Base-by-base conservation (phyloP, 225 moss, liverwort and hornwort species). In the Sphagnum contortum region DNA sequence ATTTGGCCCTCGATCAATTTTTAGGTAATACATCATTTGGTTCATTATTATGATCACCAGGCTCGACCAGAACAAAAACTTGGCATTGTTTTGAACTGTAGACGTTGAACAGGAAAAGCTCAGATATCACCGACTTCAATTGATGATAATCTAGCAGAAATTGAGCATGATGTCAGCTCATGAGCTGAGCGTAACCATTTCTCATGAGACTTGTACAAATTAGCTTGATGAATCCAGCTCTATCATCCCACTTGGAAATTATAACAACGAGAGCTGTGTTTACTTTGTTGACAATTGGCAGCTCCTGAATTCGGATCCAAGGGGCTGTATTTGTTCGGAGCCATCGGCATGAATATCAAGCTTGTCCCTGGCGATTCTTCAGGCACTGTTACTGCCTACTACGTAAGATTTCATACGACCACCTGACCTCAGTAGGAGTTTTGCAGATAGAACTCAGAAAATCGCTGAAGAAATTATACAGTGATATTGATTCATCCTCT, bases 301-400 rank as follows among this genome's bases (percentile, higher is more conserved):
- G 83, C 83, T 69, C 76, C 83, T 69, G 83, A 79, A 59, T 83
- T 83, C 62, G 83, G 83, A 44, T 83, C 83, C 53, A 83, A 79
- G 45, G 54, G 71, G 55, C 64, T 48, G 5, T 83, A 72, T 49
- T 69, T 83, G 50, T 83, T 71, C 54, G 83, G 83, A 10, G 76
- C 79, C 63, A 79, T 83, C 67, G 79, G 79, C 11, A 83, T 83
- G 71, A 79, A 79, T 47, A 79, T 83, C 69, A 83, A 83, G 68
- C 64, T 83, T 62, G 71, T 67, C 60, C 10, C 61, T 9, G 79
- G 83, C 49, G 76, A 83, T 62, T 83, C 83, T 57, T 79, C 83
- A 48, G 83, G 83, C 71, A 83, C 83, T 45, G 83, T 83, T 47
- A 83, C 83, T 60, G 83, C 83, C 52, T 83, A 79, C 69, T 83